Evolutionary conservation across 2,329 filamentous ascomycete species (phyloP).

Genomic region (Penicillium brasilianum): DNA sequence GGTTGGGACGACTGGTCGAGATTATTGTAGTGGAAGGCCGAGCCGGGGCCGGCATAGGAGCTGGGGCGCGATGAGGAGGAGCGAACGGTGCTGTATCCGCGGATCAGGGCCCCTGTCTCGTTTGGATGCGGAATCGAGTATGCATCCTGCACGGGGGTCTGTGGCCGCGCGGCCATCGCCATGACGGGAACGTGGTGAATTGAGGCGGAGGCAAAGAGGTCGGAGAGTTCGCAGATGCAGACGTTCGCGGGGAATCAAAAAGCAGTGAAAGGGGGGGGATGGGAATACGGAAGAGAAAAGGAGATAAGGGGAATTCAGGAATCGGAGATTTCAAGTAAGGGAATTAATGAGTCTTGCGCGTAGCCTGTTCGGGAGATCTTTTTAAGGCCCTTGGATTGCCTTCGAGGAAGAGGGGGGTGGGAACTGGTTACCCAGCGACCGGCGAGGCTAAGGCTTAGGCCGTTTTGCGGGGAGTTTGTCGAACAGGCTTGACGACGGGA

Average conservation of each 20-base stretch:
- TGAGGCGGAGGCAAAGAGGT: neutral
- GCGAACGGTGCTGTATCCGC: conserved; percentile 38
- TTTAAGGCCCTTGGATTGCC: neutral
- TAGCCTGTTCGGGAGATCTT: neutral
- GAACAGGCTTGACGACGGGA: conserved; percentile 16
- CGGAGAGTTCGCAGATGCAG: neutral
- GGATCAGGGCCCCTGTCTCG: conserved; percentile 38
- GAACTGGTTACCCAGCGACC: conserved; percentile 41
- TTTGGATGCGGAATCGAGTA: conserved; percentile 40
- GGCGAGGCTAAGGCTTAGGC: conserved; percentile 20
- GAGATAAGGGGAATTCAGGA: neutral
- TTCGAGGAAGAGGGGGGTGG: neutral
- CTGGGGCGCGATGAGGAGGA: conserved; percentile 45
- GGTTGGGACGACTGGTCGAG: conserved; percentile 38
- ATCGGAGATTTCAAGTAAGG: neutral
- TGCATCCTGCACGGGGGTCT: conserved; percentile 47
- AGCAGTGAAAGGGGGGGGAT: neutral
- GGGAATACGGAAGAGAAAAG: neutral
- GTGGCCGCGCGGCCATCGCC: conserved; percentile 45
- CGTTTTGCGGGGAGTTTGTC: conserved; percentile 37
- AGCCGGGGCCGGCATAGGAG: conserved; percentile 45
- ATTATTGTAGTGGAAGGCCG: conserved; percentile 44
- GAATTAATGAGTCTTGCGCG: neutral
- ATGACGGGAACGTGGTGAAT: conserved; percentile 33
- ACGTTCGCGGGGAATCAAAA: neutral